phyloP scores from a whole-genome alignment of 1,284 basidiomycete genomes.

The Stereum hirsutum region DNA sequence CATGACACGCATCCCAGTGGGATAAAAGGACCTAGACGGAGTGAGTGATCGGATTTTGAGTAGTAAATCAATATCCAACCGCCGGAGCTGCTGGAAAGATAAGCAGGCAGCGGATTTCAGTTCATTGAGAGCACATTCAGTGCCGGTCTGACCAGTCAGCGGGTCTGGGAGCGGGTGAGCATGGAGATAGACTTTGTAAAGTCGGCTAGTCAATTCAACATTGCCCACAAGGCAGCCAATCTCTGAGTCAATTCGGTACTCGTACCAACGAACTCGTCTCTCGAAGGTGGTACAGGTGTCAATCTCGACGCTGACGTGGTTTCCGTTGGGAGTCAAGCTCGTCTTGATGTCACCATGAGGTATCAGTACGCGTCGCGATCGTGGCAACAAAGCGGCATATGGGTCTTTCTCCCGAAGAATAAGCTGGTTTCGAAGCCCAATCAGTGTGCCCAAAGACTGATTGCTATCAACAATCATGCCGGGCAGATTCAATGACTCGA shows the following conservation, averaged over 20 bases:
- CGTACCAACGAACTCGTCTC: conserved; percentile 9
- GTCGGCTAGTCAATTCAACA: conserved; percentile 22
- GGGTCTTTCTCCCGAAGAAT: conserved; percentile 22
- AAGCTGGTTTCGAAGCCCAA: conserved; percentile 30
- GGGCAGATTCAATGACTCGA: conserved; percentile 27
- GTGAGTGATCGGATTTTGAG: conserved; percentile 23
- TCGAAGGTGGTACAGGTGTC: not conserved
- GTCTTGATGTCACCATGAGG: conserved; percentile 27
- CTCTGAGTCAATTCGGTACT: conserved; percentile 28
- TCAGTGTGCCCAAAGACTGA: conserved; percentile 28
- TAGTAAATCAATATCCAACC: conserved; percentile 22
- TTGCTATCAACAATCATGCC: conserved; percentile 24
- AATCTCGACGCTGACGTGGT: conserved; percentile 11
- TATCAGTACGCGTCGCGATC: conserved; percentile 21
- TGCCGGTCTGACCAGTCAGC: conserved; percentile 33
- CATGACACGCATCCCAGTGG: conserved; percentile 27
- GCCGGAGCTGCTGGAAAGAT: conserved; percentile 27
- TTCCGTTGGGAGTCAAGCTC: conserved; percentile 1
- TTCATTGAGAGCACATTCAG: conserved; percentile 32
- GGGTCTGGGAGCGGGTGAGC: conserved; percentile 34
- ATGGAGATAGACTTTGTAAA: conserved; percentile 36
- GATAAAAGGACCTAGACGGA: conserved; percentile 28
- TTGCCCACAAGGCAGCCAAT: conserved; percentile 28
- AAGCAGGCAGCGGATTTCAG: conserved; percentile 26
- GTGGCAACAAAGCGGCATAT: conserved; percentile 5